Base-by-base conservation (phyloP, 345 rosid genomes). In the Syzygium oleosum region DNA sequence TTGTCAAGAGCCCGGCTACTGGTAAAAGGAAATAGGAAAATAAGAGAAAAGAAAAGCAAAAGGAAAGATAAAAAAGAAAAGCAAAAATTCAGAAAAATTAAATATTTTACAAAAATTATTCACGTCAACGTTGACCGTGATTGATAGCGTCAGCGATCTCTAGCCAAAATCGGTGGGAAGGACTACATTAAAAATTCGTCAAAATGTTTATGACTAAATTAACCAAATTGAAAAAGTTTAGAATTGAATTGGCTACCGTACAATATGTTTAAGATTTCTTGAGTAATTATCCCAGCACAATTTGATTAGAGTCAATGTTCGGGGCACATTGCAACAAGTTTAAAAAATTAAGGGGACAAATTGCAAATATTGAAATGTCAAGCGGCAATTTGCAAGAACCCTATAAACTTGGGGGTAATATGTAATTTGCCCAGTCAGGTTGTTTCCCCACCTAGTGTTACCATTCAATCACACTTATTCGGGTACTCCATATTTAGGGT, bases 91-190 rank as follows among this genome's bases (percentile, higher is more conserved):
- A 43, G 7, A 43, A 27, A 29, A 61, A 61, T 27, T n/a, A 61
- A 61, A 43, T 43, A 43, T 12, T 12, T 61, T 13, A 15, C 8
- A 13, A 61, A 61, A 61, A 12, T 43, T 27, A 13, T 25, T 59
- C 8, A 59, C 1, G 1, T 11, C 7, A 27, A 27, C 5, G 15
- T 31, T 5, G 12, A 3, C n/a, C 0, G 2, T 59, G 4, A 1
- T 0, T 0, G 7, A 25, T 59, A 4, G 15, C 0, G 5, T 0
- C 12, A 27, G 7, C 0, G 8, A 59, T 59, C 12, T 12, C 5
- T 6, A 7, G 1, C 65, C 31, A 27, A 59, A 25, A n/a, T 59
- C 27, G 12, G 0, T 25, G 16, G 52, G 31, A 11, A 2, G 27
- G 27, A 59, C 31, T 59, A 59, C 2, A 25, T 27, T 25, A n/a